Evolutionary conservation across 306 rosid species (phyloP), one percentile per base, ranked within the genome.

Genomic region (Bauhinia variegata): DNA sequence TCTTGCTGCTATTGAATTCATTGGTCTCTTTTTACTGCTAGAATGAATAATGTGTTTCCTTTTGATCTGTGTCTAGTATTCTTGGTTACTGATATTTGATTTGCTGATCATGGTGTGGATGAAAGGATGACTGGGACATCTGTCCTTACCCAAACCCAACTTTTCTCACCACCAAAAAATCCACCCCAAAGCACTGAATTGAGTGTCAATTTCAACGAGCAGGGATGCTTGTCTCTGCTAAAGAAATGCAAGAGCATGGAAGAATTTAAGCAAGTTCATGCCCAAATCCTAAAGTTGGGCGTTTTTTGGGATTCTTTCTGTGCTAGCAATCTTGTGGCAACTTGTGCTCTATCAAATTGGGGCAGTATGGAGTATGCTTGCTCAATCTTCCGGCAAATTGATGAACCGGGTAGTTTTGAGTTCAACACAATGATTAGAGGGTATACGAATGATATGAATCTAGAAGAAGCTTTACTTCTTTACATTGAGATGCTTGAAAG

Each of bases 331-430:
- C 85, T 91, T 68, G 74, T 89, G 67, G 84, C 88, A 42, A 75
- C 92, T 65, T 83, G 90, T 79, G 92, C 89, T 73, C 71, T 91
- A 47, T 73, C 91, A 11, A 75, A 84, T 46, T 91, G 97, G 97
- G 89, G 87, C 3, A 91, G 95, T 76, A 75, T 91, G 95, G 96
- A 91, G 74, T 80, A 87, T 71, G 92, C 97, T 59, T 88, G 96
- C 78, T 87, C 91, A 13, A 87, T 91, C 70, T 91, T 91, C 75
- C 33, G 70, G 51, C 86, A 78, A 61, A 71, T 88, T 47, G 83
- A 85, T 33, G 87, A 88, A 46, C 97, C 97, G 1, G 66, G 74
- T 72, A 67, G 84, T 49, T 91, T 91, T 64, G 78, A 83, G 23
- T 91, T 77, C 74, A 91, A 91, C 78, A 75, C 85, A 63, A 65